Conservation (phyloP, 192 early-diverging fungal species). For the Coemansia sp. region DNA sequence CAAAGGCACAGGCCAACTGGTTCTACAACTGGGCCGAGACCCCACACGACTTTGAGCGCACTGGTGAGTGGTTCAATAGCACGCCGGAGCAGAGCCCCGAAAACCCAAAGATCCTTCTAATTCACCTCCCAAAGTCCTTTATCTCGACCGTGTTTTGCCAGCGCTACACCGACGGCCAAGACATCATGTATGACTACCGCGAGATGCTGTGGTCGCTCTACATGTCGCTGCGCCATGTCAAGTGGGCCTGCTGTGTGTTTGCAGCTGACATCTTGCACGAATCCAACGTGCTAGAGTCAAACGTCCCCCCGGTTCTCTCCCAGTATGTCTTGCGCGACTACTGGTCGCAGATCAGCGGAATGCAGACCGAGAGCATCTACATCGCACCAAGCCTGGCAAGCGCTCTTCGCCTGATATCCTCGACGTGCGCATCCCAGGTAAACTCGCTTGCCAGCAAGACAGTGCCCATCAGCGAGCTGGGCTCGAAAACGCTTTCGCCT, state of each 20-base stretch:
- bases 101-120: slow-evolving; percentile 30
- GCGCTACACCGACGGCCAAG: slow-evolving; percentile 15
- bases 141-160: slow-evolving; percentile 12
- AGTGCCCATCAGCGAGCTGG: neutral
- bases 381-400: slow-evolving; percentile 38
- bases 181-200: slow-evolving; percentile 32
- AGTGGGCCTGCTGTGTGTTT: slow-evolving; percentile 44
- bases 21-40: slow-evolving; percentile 45
- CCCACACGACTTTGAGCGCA: slow-evolving; percentile 25
- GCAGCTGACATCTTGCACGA: slow-evolving; percentile 25
- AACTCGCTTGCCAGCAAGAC: neutral
- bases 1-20: slow-evolving; percentile 19
- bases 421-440: slow-evolving; percentile 12
- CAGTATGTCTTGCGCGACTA: slow-evolving; percentile 44
- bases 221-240: slow-evolving; percentile 18
- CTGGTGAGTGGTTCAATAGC: slow-evolving; percentile 30
- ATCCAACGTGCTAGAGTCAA: slow-evolving; percentile 28
- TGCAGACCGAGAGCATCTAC: slow-evolving; percentile 22
- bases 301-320: slow-evolving; percentile 28
- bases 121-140: slow-evolving; percentile 40
- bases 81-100: neutral
- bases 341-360: slow-evolving; percentile 39
- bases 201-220: slow-evolving; percentile 29
- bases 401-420: slow-evolving; percentile 23
- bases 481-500: slow-evolving; percentile 3